Conservation (phyloP, 2,329 filamentous ascomycete species). For the Stachybotrys chartarum region DNA sequence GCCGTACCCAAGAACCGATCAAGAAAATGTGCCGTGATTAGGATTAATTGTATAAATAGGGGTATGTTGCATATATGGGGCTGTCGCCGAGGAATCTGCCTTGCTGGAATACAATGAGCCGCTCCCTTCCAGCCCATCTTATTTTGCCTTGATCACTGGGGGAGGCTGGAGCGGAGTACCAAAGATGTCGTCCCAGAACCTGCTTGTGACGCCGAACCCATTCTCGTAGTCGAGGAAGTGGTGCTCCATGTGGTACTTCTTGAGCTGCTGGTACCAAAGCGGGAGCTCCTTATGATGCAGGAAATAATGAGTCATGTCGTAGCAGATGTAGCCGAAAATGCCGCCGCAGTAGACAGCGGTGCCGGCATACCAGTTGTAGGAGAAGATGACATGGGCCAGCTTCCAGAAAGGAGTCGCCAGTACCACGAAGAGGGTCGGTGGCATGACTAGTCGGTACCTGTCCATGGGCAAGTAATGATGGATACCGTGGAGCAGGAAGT, state of each 20-base stretch:
- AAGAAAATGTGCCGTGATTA: background rate
- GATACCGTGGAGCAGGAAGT: constrained; percentile 93
- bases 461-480: constrained; percentile 99
- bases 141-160: constrained; percentile 24
- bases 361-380: constrained; percentile 76
- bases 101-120: background rate
- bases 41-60: background rate
- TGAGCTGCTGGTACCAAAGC: constrained; percentile 80
- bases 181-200: constrained; percentile 92
- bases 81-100: background rate
- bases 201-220: constrained; percentile 92
- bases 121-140: constrained; percentile 1
- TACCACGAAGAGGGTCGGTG: constrained; percentile 75
- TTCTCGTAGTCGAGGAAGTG: constrained; percentile 98
- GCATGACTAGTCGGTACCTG: constrained; percentile 94
- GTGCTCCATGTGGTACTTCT: constrained; percentile 96
- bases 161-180: constrained; percentile 64
- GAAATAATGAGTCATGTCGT: constrained; percentile 98
- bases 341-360: constrained; percentile 78
- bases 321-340: constrained; percentile 92
- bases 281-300: constrained; percentile 92
- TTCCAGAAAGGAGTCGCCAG: constrained; percentile 90
- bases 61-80: background rate
- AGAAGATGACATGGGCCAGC: constrained; percentile 75
- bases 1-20: background rate